These are phyloP conservation scores for Xenoacremonium recifei DNA, from an alignment of 2,329 filamentous ascomycete genomes.

Conservation along the genomic window DNA sequence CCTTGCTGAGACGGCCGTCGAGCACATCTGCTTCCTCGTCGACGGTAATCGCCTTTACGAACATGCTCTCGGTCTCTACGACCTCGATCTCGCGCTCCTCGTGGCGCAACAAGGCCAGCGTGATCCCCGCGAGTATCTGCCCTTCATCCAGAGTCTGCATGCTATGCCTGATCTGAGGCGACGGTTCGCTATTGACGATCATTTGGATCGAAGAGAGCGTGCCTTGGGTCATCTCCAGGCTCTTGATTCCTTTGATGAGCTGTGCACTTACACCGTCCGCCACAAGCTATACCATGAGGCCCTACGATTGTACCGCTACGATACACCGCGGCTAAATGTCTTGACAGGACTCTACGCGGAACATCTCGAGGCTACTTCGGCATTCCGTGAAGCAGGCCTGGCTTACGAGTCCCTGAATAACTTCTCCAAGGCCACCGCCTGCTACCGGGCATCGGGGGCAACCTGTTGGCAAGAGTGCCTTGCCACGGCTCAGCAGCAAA, in stretches of 20 bases:
- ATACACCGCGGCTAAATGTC: slow-evolving; percentile 60
- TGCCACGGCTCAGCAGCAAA: slow-evolving; percentile 66
- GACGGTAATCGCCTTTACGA: slow-evolving; percentile 93
- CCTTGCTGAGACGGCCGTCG: slow-evolving; percentile 82
- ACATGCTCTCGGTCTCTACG: slow-evolving; percentile 84
- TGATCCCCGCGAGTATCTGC: slow-evolving; percentile 91
- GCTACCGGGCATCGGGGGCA: slow-evolving; percentile 77
- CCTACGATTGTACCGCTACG: slow-evolving; percentile 81
- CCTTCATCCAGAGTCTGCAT: slow-evolving; percentile 87
- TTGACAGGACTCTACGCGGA: slow-evolving; percentile 79
- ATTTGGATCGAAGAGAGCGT: slow-evolving; percentile 74
- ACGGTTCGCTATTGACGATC: slow-evolving; percentile 83
- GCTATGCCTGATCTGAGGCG: slow-evolving; percentile 68
- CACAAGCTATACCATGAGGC: slow-evolving; percentile 77
- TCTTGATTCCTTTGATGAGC: slow-evolving; percentile 72
- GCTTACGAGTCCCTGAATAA: slow-evolving; percentile 84
- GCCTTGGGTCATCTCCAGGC: slow-evolving; percentile 75
- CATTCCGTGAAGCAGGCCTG: slow-evolving; percentile 82
- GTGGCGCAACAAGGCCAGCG: slow-evolving; percentile 96
- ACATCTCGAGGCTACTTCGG: slow-evolving; percentile 71
- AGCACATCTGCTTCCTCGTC: slow-evolving; percentile 96
- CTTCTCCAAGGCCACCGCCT: slow-evolving; percentile 71
- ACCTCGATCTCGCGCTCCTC: slow-evolving; percentile 83
- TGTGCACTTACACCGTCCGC: slow-evolving; percentile 74
- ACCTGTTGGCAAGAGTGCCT: slow-evolving; percentile 87